A percentile compares a stretch with the other conserved stretches of the same genome.
Evolutionary conservation across 1,284 basidiomycete species (phyloP).

Genomic region (Melampsora abietis-canadensis): DNA sequence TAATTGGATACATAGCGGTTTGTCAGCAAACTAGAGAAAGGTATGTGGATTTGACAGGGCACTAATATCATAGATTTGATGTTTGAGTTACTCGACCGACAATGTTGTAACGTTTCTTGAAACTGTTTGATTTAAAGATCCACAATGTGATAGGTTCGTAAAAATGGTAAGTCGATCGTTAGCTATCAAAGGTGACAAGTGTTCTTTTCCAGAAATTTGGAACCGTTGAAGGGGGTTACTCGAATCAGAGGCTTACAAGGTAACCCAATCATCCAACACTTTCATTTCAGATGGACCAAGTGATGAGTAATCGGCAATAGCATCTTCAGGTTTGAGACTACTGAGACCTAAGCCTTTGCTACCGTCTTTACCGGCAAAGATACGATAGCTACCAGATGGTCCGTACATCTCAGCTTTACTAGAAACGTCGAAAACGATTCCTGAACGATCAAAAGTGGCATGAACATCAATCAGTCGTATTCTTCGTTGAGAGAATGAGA

Average conservation of each 20-base stretch:
- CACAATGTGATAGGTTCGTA: too few relatives aligned
- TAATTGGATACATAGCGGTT: too few relatives aligned
- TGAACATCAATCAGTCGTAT: constrained; percentile 26
- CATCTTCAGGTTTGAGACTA: constrained; percentile 80
- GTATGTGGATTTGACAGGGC: too few relatives aligned
- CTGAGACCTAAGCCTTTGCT: constrained; percentile 61
- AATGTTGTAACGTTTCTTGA: constrained; percentile 69
- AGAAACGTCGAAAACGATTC: constrained; percentile 75
- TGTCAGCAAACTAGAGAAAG: too few relatives aligned
- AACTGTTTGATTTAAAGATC: constrained; percentile 16
- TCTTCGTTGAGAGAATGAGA: constrained; percentile 4
- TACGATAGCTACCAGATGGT: constrained; percentile 64
- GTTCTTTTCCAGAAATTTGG: not conserved
- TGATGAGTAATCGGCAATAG: constrained; percentile 77
- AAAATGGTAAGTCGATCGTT: too few relatives aligned
- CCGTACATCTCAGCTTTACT: constrained; percentile 78
- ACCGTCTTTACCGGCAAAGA: constrained; percentile 58
- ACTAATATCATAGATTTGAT: too few relatives aligned
- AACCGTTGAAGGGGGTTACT: constrained; percentile 23
- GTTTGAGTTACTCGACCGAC: constrained; percentile 62
- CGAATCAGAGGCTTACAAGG: constrained; percentile 56
- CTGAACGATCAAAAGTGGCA: constrained; percentile 54
- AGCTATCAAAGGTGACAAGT: not conserved
- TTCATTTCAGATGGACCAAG: constrained; percentile 73
- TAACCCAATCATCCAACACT: constrained; percentile 84